phyloP scores from a whole-genome alignment of 1,284 basidiomycete species.

The Cystobasidiaceae sp. region DNA sequence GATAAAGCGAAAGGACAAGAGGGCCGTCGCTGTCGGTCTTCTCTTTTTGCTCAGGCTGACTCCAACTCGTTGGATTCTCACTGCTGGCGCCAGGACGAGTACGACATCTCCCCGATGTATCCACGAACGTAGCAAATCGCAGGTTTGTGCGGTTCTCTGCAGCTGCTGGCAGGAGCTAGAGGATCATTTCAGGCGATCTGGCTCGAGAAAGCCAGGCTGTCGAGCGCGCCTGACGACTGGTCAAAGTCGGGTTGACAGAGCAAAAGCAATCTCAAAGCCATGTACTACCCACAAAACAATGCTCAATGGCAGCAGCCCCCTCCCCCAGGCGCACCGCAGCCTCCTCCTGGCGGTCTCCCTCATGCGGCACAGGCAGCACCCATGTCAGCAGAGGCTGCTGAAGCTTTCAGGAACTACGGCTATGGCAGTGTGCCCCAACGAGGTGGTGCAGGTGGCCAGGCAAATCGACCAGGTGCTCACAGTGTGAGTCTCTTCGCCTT shows the following conservation, averaged over 20 bases:
- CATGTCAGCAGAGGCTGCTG: conserved; percentile 15
- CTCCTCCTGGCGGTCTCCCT: not conserved
- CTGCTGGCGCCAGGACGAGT: too few species aligned
- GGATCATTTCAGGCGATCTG: too few species aligned
- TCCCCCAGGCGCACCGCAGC: not conserved
- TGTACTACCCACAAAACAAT: conserved; percentile 1
- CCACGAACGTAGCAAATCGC: too few species aligned
- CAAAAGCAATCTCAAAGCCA: not conserved
- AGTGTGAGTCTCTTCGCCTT: not conserved
- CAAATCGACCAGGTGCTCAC: too few species aligned
- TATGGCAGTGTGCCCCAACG: conserved; percentile 26
- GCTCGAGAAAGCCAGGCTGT: too few species aligned
- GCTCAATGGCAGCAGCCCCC: not conserved
- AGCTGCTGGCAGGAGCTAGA: too few species aligned
- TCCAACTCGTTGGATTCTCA: too few species aligned
- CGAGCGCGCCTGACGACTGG: not conserved
- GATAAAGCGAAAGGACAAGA: too few species aligned
- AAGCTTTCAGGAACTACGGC: conserved; percentile 23
- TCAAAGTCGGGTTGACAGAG: not conserved
- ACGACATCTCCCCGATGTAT: too few species aligned
- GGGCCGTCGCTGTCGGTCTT: too few species aligned
- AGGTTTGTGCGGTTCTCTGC: too few species aligned
- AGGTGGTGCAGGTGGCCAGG: not conserved
- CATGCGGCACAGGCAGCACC: not conserved
- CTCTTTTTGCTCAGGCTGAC: too few species aligned